Conservation (phyloP, 176 grass and related monocot species). For the Poa annua region DNA sequence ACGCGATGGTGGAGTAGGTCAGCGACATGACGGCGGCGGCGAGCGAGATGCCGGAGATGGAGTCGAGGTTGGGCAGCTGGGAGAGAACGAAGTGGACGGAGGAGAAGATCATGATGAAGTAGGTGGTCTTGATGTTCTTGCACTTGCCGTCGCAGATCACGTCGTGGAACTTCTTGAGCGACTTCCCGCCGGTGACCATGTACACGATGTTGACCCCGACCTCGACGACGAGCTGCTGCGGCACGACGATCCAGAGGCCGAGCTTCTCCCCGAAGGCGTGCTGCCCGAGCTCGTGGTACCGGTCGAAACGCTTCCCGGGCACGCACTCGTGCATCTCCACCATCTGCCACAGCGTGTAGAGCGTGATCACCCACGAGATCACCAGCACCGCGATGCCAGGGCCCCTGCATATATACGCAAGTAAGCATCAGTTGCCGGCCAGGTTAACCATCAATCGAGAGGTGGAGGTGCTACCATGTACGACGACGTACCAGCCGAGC, state of each 20-base stretch:
- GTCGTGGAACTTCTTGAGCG: constrained; percentile 89
- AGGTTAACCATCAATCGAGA: neutral
- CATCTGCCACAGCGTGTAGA: constrained; percentile 99
- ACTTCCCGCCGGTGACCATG: constrained; percentile 94
- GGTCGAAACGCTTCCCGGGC: constrained; percentile 80
- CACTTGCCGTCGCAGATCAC: constrained; percentile 58
- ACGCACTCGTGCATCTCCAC: constrained; percentile 99
- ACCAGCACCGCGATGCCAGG: constrained; percentile 76
- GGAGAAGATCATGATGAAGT: constrained; percentile 96
- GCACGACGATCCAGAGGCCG: constrained; percentile 85
- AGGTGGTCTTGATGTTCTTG: constrained; percentile 73
- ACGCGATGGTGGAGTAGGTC: constrained; percentile 90
- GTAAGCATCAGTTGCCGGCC: neutral
- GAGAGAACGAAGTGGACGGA: constrained; percentile 84
- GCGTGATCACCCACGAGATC: constrained; percentile 85
- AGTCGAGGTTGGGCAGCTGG: constrained; percentile 91
- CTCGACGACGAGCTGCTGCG: constrained; percentile 81
- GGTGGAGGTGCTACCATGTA: neutral
- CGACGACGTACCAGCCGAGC: constrained; percentile 70
- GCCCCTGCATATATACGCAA: constrained; percentile 47
- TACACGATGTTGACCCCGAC: constrained; percentile 94
- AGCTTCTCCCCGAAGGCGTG: constrained; percentile 85
- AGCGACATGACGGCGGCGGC: constrained; percentile 95
- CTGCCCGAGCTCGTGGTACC: constrained; percentile 95
- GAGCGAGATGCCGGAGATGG: constrained; percentile 87